Conservation (phyloP, 768 basidiomycete species). For the Pluteus cervinus region DNA sequence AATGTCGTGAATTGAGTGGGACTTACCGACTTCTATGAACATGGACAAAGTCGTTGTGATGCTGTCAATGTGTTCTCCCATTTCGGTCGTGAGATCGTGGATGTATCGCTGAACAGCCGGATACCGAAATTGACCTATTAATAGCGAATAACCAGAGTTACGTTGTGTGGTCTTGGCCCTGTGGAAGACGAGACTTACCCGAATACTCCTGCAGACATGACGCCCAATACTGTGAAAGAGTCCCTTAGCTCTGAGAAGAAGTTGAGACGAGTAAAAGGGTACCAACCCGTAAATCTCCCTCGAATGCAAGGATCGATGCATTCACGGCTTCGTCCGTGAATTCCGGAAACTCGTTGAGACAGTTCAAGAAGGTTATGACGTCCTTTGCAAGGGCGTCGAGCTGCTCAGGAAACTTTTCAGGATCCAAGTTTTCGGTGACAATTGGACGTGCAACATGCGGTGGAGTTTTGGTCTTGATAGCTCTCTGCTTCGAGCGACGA, state of each 20-base stretch:
- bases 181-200: conserved; percentile 27
- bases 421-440: conserved; percentile 51
- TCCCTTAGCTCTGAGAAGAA: conserved; percentile 5
- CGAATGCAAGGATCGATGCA: conserved; percentile 58
- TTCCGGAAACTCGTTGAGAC: conserved; percentile 75
- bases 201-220: conserved; percentile 62
- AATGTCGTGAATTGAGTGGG: conserved; percentile 1
- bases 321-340: conserved; percentile 71
- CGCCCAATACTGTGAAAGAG: conserved; percentile 57
- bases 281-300: conserved; percentile 61
- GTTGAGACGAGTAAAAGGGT: conserved; percentile 1
- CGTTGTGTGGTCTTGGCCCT: neutral
- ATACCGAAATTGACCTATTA: conserved; percentile 61
- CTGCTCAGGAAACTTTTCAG: conserved; percentile 62
- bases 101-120: conserved; percentile 71
- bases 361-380: conserved; percentile 61
- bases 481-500: conserved; percentile 22
- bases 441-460: conserved; percentile 48
- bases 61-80: conserved; percentile 68
- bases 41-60: conserved; percentile 63
- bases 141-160: conserved; percentile 1
- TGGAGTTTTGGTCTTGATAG: conserved; percentile 31
- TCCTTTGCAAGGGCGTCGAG: conserved; percentile 58
- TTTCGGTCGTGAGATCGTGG: conserved; percentile 67
- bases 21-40: conserved; percentile 71